These are phyloP conservation scores for Alternaria arbusti DNA, from an alignment of 2,329 filamentous ascomycete species.

Conservation along the genomic window DNA sequence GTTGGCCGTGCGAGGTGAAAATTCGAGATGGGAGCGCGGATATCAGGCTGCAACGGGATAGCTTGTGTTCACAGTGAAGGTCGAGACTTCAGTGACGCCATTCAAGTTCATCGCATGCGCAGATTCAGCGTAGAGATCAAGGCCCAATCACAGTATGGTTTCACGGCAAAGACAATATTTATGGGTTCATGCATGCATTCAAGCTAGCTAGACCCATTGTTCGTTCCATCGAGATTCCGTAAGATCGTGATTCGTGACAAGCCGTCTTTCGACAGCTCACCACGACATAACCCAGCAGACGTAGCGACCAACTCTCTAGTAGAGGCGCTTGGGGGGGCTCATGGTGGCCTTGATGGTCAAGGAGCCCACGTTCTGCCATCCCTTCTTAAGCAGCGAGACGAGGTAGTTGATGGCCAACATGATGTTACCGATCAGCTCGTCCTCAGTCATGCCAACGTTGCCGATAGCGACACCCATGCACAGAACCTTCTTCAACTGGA, in stretches of 20 bases:
- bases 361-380: constrained; percentile 99
- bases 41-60: not conserved
- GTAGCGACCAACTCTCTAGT: constrained; percentile 65
- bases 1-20: not conserved
- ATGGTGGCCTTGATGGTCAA: constrained; percentile 99
- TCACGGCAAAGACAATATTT: not conserved
- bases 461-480: constrained; percentile 99
- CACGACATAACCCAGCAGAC: constrained; percentile 22
- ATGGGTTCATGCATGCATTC: constrained; percentile 40
- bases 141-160: not conserved
- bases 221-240: constrained; percentile 27
- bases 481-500: constrained; percentile 99
- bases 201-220: constrained; percentile 40
- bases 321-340: constrained; percentile 97
- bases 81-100: not conserved
- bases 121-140: not conserved
- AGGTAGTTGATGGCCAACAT: constrained; percentile 99
- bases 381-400: constrained; percentile 99
- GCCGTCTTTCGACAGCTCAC: constrained; percentile 24
- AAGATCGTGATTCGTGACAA: constrained; percentile 22
- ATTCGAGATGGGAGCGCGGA: not conserved
- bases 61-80: not conserved
- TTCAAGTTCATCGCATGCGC: not conserved
- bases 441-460: constrained; percentile 96
- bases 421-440: constrained; percentile 97